phyloP scores from a whole-genome alignment of 1,284 basidiomycete species.

The Meira nashicola region DNA sequence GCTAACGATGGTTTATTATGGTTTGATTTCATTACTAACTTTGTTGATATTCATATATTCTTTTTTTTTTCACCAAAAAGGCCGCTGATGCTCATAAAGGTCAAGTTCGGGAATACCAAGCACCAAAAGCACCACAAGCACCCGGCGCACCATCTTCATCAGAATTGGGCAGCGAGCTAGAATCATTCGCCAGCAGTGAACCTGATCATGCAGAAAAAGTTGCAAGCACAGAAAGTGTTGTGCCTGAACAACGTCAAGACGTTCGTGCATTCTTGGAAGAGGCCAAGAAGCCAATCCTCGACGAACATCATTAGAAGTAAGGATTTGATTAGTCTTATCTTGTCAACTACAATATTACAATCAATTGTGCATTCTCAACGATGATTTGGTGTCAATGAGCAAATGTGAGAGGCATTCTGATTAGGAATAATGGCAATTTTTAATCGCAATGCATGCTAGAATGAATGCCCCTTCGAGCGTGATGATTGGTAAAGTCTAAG shows the following conservation, averaged over 20 bases:
- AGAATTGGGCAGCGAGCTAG: slow-evolving; percentile 54
- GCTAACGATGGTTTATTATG: too few relatives aligned
- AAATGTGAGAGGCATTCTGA: neutral
- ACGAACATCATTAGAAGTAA: slow-evolving; percentile 16
- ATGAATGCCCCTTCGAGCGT: neutral
- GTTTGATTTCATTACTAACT: neutral
- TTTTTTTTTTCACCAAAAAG: slow-evolving; percentile 17
- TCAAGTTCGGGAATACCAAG: slow-evolving; percentile 55
- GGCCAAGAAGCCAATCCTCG: slow-evolving; percentile 12
- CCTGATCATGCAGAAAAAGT: slow-evolving; percentile 38
- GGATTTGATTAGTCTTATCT: too few relatives aligned
- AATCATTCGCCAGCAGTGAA: slow-evolving; percentile 52
- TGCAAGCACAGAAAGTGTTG: slow-evolving; percentile 15
- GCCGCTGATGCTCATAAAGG: slow-evolving; percentile 51
- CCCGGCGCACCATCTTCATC: slow-evolving; percentile 53
- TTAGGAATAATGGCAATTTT: too few relatives aligned
- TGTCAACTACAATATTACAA: too few relatives aligned
- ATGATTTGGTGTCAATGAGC: neutral
- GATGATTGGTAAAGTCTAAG: too few relatives aligned
- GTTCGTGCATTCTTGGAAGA: slow-evolving; percentile 15
- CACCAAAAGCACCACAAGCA: slow-evolving; percentile 53
- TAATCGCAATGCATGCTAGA: neutral
- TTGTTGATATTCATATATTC: neutral
- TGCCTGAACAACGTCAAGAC: slow-evolving; percentile 1
- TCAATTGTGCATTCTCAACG: neutral